phyloP scores from a whole-genome alignment of 164 flowering plant species.

The Piper betle region DNA sequence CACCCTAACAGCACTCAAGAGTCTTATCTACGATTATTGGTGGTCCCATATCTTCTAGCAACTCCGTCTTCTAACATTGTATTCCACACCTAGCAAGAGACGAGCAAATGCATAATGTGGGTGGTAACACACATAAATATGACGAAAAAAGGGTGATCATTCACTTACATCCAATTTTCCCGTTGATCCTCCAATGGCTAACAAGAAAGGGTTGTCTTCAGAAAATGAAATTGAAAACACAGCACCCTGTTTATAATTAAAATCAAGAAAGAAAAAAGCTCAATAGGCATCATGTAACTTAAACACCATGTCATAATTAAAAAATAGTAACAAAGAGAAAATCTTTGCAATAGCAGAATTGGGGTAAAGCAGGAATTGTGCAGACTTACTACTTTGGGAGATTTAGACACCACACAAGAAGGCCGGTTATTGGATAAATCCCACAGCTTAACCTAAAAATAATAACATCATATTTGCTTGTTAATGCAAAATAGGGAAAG shows the following conservation, averaged over 20 bases:
- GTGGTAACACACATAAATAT: neutral
- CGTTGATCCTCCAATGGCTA: constrained; percentile 84
- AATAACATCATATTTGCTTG: neutral
- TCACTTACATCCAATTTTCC: constrained; percentile 61
- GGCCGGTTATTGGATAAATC: constrained; percentile 77
- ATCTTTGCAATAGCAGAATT: neutral
- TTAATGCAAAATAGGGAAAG: neutral
- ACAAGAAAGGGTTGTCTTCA: constrained; percentile 55
- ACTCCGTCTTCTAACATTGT: constrained; percentile 39
- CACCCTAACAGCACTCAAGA: too few relatives aligned
- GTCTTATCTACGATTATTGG: constrained; percentile 1
- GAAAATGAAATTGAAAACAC: constrained; percentile 70
- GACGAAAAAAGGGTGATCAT: neutral
- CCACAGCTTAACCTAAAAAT: constrained; percentile 73
- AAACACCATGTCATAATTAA: neutral
- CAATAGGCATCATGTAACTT: too few relatives aligned
- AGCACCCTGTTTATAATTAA: constrained; percentile 45
- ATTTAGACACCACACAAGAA: constrained; percentile 53
- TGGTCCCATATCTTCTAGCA: constrained; percentile 32
- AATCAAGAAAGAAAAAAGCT: neutral
- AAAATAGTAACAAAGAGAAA: too few relatives aligned
- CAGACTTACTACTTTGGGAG: constrained; percentile 66
- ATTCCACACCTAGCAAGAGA: constrained; percentile 48
- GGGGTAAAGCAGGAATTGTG: neutral
- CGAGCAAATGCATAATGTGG: neutral